A percentile compares a stretch with the other conserved stretches of the same genome.
phyloP scores from a whole-genome alignment of 257 asterid species.

The Penstemon barbatus region DNA sequence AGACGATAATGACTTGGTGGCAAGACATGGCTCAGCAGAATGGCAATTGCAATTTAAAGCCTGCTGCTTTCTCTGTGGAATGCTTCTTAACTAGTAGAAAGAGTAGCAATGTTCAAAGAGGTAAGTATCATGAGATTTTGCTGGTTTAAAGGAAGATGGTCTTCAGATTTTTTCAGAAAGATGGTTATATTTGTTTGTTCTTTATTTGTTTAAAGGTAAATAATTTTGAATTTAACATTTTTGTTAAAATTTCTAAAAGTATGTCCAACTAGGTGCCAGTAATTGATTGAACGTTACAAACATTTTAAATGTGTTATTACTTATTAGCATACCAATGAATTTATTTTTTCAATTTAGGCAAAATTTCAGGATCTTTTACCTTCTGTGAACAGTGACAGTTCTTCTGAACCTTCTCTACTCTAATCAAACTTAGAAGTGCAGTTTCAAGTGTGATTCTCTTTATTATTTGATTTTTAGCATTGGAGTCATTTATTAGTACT shows the following conservation, averaged over 20 bases:
- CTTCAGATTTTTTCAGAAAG: neutral
- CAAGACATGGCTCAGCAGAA: constrained; percentile 95
- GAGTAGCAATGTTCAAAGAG: constrained; percentile 51
- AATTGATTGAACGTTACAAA: neutral
- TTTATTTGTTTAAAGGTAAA: neutral
- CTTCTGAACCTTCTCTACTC: neutral
- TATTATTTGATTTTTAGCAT: constrained; percentile 2
- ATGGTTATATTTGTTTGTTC: neutral
- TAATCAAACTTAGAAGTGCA: constrained; percentile 16
- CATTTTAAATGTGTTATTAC: neutral
- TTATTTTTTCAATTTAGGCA: neutral
- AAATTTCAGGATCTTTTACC: constrained; percentile 4
- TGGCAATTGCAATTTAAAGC: constrained; percentile 49
- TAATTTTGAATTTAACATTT: constrained; percentile 11
- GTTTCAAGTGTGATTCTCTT: neutral
- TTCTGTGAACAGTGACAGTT: neutral
- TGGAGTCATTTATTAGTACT: constrained; percentile 4
- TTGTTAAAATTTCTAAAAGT: neutral
- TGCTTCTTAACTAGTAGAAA: constrained; percentile 38
- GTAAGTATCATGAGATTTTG: constrained; percentile 40
- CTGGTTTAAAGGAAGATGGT: constrained; percentile 1
- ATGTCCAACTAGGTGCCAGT: constrained; percentile 12
- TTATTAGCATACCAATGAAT: neutral
- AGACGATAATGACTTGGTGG: constrained; percentile 98
- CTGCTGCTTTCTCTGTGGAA: constrained; percentile 34